phyloP scores from a whole-genome alignment of 2,329 filamentous ascomycete genomes.

The Hirsutella thompsonii region DNA sequence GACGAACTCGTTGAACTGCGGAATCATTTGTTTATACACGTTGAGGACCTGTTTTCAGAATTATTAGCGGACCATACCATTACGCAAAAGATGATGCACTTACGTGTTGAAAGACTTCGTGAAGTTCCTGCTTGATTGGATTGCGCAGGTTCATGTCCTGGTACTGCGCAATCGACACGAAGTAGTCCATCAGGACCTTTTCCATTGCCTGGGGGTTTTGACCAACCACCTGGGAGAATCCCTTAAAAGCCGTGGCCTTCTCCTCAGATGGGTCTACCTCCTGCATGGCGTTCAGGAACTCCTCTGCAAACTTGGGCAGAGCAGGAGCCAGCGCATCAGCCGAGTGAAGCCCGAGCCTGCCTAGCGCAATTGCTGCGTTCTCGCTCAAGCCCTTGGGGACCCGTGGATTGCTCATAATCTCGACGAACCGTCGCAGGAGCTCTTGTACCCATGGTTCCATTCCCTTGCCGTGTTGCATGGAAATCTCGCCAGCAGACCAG shows the following conservation, averaged over 20 bases:
- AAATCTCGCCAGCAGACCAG: conserved; percentile 91
- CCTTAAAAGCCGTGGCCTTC: conserved; percentile 85
- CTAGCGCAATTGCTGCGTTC: conserved; percentile 88
- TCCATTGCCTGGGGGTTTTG: conserved; percentile 90
- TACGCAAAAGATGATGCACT: conserved; percentile 14
- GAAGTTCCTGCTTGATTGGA: conserved; percentile 50
- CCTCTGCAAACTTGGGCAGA: conserved; percentile 65
- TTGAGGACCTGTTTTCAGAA: conserved; percentile 30
- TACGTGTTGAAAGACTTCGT: conserved; percentile 66
- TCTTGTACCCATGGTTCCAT: conserved; percentile 69
- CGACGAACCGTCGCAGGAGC: conserved; percentile 62
- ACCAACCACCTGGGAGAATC: conserved; percentile 74
- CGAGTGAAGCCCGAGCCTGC: conserved; percentile 72
- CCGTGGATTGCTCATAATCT: conserved; percentile 73
- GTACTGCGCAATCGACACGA: conserved; percentile 71
- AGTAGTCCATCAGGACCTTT: conserved; percentile 68
- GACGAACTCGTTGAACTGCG: conserved; percentile 43
- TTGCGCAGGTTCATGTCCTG: conserved; percentile 48
- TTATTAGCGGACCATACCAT: neutral
- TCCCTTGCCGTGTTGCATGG: conserved; percentile 61
- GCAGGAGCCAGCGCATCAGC: conserved; percentile 65
- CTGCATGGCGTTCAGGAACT: conserved; percentile 71
- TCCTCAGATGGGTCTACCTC: conserved; percentile 83
- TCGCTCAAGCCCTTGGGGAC: conserved; percentile 81
- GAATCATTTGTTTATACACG: conserved; percentile 46